A percentile compares a stretch with the other conserved stretches of the same genome.
Evolutionary conservation across 1,284 basidiomycete species (phyloP).

Genomic region (Cutaneotrichosporon cavernicola): DNA sequence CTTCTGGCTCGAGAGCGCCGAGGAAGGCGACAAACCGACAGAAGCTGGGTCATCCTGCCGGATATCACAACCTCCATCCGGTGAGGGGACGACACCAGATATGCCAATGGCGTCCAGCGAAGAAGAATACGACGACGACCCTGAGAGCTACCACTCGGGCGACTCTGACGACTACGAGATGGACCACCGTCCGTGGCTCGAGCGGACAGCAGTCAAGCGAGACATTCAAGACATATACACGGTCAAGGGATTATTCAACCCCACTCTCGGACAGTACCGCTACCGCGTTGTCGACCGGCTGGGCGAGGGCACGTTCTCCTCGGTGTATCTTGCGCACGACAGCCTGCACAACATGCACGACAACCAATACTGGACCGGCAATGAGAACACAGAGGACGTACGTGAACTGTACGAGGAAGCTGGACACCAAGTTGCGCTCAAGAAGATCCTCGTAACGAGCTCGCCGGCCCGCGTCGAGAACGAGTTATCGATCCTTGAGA

Average conservation of each 20-base stretch:
- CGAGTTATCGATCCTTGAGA: conserved; percentile 90
- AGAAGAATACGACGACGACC: conserved; percentile 23
- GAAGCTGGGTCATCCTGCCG: conserved; percentile 8
- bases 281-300: conserved; percentile 87
- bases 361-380: conserved; percentile 75
- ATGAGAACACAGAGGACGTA: conserved; percentile 52
- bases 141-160: conserved; percentile 45
- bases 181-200: conserved; percentile 59
- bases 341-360: conserved; percentile 70
- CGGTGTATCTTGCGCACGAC: conserved; percentile 96
- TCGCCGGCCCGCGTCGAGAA: conserved; percentile 89
- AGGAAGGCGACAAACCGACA: conserved; percentile 19
- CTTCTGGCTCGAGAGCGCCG: conserved; percentile 39
- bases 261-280: conserved; percentile 38
- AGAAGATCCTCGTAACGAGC: conserved; percentile 95
- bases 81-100: conserved; percentile 9
- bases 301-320: conserved; percentile 95
- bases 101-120: conserved; percentile 1
- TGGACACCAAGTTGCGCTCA: conserved; percentile 79
- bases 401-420: conserved; percentile 14
- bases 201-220: conserved; percentile 68
- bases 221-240: conserved; percentile 64
- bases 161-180: conserved; percentile 51
- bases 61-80: background rate
- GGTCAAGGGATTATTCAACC: conserved; percentile 21